Conservation (phyloP, 176 grass and related monocot genomes). For the Aegilops longissima region DNA sequence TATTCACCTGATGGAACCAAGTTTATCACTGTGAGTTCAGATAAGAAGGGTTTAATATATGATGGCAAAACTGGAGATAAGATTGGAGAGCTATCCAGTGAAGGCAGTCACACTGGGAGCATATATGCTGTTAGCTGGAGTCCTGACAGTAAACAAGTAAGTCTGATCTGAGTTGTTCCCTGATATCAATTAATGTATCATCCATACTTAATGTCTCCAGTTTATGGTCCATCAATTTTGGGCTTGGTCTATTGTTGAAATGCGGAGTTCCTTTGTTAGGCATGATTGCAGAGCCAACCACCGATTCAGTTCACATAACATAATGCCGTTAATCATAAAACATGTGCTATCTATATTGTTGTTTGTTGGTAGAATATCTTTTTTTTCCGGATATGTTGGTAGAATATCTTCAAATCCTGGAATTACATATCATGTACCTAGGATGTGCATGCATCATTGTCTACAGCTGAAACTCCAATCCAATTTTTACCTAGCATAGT, state of each 20-base stretch:
- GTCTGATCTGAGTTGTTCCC: constrained; percentile 28
- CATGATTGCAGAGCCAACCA: neutral
- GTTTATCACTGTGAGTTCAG: constrained; percentile 96
- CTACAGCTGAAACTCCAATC: constrained; percentile 3
- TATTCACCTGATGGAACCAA: constrained; percentile 96
- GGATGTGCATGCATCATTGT: neutral
- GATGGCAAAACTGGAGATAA: constrained; percentile 96
- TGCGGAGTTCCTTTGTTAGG: neutral
- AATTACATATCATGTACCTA: constrained; percentile 18
- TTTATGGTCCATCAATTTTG: neutral
- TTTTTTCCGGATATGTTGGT: neutral
- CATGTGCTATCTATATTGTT: constrained; percentile 5
- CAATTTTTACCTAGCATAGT: neutral
- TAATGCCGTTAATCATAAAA: constrained; percentile 6
- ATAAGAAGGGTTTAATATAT: constrained; percentile 91
- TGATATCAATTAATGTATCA: constrained; percentile 16
- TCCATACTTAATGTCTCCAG: neutral
- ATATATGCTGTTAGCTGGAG: constrained; percentile 99
- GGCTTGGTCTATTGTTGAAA: neutral
- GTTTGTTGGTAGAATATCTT: neutral
- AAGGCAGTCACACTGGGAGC: constrained; percentile 80
- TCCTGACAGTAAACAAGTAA: constrained; percentile 95
- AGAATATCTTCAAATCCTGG: neutral
- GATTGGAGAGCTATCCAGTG: constrained; percentile 71
- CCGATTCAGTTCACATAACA: constrained; percentile 14